phyloP scores from a whole-genome alignment of 2,329 filamentous ascomycete species.

The Didymella pomorum region DNA sequence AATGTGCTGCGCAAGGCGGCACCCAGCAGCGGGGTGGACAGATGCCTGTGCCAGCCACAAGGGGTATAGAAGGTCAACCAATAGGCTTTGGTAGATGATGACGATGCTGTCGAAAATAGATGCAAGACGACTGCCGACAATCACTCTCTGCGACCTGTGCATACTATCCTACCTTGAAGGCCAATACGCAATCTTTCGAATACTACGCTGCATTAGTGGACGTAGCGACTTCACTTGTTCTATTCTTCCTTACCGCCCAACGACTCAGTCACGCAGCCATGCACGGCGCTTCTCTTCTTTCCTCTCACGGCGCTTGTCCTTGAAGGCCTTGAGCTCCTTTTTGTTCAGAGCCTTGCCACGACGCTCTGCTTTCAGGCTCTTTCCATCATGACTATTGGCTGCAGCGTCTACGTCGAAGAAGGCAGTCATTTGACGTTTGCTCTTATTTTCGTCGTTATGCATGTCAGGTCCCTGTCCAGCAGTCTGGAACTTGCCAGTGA shows the following conservation, averaged over 20 bases:
- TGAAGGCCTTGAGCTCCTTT: constrained; percentile 87
- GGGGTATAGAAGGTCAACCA: constrained; percentile 15
- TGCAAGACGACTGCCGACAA: constrained; percentile 2
- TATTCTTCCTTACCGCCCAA: constrained; percentile 42
- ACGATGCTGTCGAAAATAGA: constrained; percentile 4
- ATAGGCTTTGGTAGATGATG: constrained; percentile 12
- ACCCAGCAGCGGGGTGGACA: not conserved
- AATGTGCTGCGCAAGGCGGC: not conserved
- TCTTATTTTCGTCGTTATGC: constrained; percentile 88
- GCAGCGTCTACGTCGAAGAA: constrained; percentile 97
- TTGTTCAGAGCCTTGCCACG: constrained; percentile 84
- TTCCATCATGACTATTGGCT: constrained; percentile 87
- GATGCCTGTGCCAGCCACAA: constrained; percentile 5
- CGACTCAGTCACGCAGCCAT: constrained; percentile 81
- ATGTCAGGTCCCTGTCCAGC: constrained; percentile 73
- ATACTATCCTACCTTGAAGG: constrained; percentile 30
- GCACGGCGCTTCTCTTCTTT: constrained; percentile 95
- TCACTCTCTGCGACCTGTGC: not conserved
- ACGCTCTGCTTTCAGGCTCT: constrained; percentile 89
- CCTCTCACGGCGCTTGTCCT: constrained; percentile 84
- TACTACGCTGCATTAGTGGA: constrained; percentile 42
- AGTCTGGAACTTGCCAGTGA: constrained; percentile 83
- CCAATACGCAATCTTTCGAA: constrained; percentile 10
- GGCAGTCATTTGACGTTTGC: constrained; percentile 85
- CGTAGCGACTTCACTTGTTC: constrained; percentile 28